phyloP scores from a whole-genome alignment of 2,329 filamentous ascomycete genomes.

The Annulohypoxylon truncatum region DNA sequence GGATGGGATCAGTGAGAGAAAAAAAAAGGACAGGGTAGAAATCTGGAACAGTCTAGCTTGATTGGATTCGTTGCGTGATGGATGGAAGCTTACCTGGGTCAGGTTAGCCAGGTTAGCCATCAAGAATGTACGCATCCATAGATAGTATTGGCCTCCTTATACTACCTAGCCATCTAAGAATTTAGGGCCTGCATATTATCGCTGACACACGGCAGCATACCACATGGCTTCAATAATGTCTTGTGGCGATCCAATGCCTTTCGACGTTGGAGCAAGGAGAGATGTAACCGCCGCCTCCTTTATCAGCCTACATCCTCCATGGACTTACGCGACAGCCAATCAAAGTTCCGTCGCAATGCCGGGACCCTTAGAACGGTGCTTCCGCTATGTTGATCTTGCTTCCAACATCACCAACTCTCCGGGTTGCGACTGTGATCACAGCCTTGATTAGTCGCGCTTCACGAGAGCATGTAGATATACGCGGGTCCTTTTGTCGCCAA shows the following conservation, averaged over 20 bases:
- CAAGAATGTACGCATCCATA: constrained; percentile 12
- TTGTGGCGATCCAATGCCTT: constrained; percentile 9
- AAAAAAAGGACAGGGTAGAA: constrained; percentile 19
- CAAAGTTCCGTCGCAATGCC: constrained; percentile 31
- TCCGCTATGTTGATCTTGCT: constrained; percentile 32
- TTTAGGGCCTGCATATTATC: constrained; percentile 20
- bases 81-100: constrained; percentile 22
- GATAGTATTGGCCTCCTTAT: constrained; percentile 8
- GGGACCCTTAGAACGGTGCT: constrained; percentile 16
- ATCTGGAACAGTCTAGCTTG: constrained; percentile 29
- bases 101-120: constrained; percentile 18
- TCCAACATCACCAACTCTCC: constrained; percentile 30
- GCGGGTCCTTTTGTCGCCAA: constrained; percentile 13
- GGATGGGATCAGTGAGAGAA: constrained; percentile 21
- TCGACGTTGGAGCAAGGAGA: constrained; percentile 15
- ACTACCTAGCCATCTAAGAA: constrained; percentile 16
- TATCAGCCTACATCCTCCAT: constrained; percentile 19
- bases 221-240: constrained; percentile 16
- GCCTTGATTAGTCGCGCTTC: constrained; percentile 31
- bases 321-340: constrained; percentile 23
- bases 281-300: constrained; percentile 12
- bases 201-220: constrained; percentile 14
- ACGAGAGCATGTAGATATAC: neutral
- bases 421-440: constrained; percentile 33
- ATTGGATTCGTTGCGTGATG: constrained; percentile 16